A percentile compares a stretch with the other conserved stretches of the same genome.
Evolutionary conservation across 2,329 filamentous ascomycete species (phyloP).

Genomic region (Monilinia fructigena): DNA sequence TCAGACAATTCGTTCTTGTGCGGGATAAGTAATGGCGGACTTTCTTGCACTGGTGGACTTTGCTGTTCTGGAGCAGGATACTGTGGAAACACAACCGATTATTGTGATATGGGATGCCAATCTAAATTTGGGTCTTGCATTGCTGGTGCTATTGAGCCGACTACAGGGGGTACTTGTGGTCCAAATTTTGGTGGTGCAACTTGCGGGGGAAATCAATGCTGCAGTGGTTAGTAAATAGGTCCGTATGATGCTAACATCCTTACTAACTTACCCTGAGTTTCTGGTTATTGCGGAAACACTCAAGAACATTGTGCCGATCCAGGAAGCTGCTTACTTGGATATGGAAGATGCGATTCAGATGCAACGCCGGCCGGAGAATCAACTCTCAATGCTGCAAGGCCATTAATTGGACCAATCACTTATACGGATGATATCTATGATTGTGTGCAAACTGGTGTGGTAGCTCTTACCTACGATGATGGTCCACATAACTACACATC

Average conservation of each 20-base stretch:
- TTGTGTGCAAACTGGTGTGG: conserved; percentile 53
- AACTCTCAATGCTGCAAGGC: conserved; percentile 49
- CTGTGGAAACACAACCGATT: conserved; percentile 23
- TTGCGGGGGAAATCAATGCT: conserved; percentile 27
- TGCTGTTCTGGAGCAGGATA: conserved; percentile 22
- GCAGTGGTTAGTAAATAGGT: conserved; percentile 19
- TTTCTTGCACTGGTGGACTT: conserved; percentile 15
- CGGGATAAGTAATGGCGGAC: conserved; percentile 15
- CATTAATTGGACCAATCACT: conserved; percentile 52
- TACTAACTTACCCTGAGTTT: conserved; percentile 11
- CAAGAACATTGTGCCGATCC: conserved; percentile 31
- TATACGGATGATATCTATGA: conserved; percentile 59
- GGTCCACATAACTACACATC: conserved; percentile 64
- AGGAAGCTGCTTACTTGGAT: conserved; percentile 27
- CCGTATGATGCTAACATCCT: not conserved
- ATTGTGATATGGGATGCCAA: conserved; percentile 30
- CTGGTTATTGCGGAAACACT: conserved; percentile 25
- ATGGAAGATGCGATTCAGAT: conserved; percentile 55
- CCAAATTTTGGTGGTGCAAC: conserved; percentile 25
- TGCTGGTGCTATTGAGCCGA: conserved; percentile 7
- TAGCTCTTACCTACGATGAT: conserved; percentile 67
- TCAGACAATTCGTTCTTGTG: conserved; percentile 13
- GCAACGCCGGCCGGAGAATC: conserved; percentile 52
- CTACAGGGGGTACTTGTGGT: conserved; percentile 19
- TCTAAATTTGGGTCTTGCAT: conserved; percentile 24